phyloP scores from a whole-genome alignment of 441 rosid genomes.

The Corymbia calophylla region DNA sequence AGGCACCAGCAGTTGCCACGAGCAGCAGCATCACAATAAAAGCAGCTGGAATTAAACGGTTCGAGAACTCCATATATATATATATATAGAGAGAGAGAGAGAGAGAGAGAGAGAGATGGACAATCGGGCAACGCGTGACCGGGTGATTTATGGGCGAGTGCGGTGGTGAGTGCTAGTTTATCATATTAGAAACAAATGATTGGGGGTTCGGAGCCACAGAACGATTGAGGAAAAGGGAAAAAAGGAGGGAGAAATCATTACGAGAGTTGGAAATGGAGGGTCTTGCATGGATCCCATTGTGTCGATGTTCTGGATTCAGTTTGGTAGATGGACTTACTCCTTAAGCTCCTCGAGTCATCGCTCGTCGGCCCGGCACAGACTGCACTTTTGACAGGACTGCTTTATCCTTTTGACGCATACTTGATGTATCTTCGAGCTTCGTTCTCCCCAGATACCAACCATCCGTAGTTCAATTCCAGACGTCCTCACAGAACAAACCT shows the following conservation, averaged over 20 bases:
- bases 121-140: not conserved
- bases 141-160: not conserved
- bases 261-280: not conserved
- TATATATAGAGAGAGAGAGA: not conserved
- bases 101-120: not conserved
- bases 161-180: not conserved
- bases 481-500: too few relatives aligned
- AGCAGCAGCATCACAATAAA: not conserved
- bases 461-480: too few relatives aligned
- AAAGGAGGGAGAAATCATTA: not conserved
- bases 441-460: not conserved
- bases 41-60: not conserved
- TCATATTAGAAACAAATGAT: not conserved
- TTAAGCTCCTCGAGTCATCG: not conserved
- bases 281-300: not conserved
- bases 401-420: not conserved
- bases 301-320: not conserved
- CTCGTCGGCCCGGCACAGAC: not conserved
- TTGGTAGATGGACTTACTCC: not conserved
- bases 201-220: not conserved
- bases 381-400: not conserved
- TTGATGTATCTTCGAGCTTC: not conserved
- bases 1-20: not conserved
- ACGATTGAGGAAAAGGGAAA: fast-evolving
- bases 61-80: not conserved